Evolutionary conservation across 1,284 basidiomycete species (phyloP), one percentile per base, ranked within the genome.

Genomic region (Agroathelia rolfsii): DNA sequence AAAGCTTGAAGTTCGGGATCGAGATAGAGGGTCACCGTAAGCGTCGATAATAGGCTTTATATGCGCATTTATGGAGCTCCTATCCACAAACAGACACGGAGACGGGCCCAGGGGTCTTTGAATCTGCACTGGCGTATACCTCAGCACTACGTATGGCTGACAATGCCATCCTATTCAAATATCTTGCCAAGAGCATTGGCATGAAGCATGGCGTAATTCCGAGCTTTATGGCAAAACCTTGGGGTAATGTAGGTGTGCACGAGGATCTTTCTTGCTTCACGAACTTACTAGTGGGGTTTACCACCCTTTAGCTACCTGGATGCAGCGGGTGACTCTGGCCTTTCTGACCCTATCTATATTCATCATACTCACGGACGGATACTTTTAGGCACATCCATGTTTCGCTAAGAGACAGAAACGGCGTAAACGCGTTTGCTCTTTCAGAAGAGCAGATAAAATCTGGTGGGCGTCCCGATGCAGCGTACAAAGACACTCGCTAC

Each of bases 221-320:
- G 0, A 94, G 88, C 37, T 98, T 98, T 56, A 97, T 98, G 94
- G 93, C 94, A 0, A 96, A 96, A 49, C 94, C 93, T 14, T 93
- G 84, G 81, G 80, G 76, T 30, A 78, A 87, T 49, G 88, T 90
- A 50, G 51, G 80, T 62, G 8, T 16, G n/a, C n/a, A n/a, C n/a
- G n/a, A n/a, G n/a, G n/a, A 19, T 12, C 1, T 35, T 30, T 15
- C 8, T n/a, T 18, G 24, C 19, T 11, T 34, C 19, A 18, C 16
- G 14, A 14, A 18, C 27, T 20, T 21, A 16, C 3, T 11, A 8
- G 12, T 9, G 5, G 15, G 21, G 7, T 16, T 35, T 21, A 16
- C 29, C 16, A 6, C 3, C 25, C 4, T 33, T 16, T 44, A 93
- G 86, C 69, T 92, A 44, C 87, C 89, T 24, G 89, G 89, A 9